These are phyloP conservation scores for Hevea brasiliensis DNA, from an alignment of 345 rosid genomes.

Conservation along the genomic window DNA sequence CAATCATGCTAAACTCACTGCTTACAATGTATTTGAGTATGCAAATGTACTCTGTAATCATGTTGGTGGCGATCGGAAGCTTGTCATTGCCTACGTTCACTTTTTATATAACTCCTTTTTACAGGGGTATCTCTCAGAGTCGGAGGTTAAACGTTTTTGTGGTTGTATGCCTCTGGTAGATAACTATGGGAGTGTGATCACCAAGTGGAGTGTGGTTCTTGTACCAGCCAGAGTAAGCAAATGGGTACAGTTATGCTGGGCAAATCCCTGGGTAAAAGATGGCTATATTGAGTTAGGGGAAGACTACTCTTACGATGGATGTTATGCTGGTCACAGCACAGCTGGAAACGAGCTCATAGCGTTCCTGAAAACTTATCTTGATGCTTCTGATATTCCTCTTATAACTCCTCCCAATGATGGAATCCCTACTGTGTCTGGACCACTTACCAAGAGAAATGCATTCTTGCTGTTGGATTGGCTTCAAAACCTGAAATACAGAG, in stretches of 20 bases:
- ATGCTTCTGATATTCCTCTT: slow-evolving; percentile 52
- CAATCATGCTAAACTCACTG: slow-evolving; percentile 9
- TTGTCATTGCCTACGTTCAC: slow-evolving; percentile 50
- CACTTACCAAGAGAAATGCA: slow-evolving; percentile 52
- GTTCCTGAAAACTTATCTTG: slow-evolving; percentile 36
- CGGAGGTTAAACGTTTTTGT: slow-evolving; percentile 32
- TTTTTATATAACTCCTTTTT: slow-evolving; percentile 49
- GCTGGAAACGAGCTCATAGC: slow-evolving; percentile 30
- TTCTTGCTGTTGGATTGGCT: slow-evolving; percentile 68
- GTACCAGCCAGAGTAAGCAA: slow-evolving; percentile 67
- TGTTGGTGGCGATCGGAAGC: slow-evolving; percentile 34
- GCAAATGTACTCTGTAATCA: slow-evolving; percentile 23
- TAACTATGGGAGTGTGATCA: slow-evolving; percentile 39
- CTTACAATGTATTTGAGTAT: slow-evolving; percentile 28
- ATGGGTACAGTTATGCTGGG: slow-evolving; percentile 53
- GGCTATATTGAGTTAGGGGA: slow-evolving; percentile 51
- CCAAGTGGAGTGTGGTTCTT: slow-evolving; percentile 37
- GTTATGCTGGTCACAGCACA: slow-evolving; percentile 44
- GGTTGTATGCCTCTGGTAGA: slow-evolving; percentile 55
- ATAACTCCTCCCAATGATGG: slow-evolving; percentile 55
- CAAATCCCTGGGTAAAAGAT: slow-evolving; percentile 53
- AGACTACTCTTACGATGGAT: slow-evolving; percentile 41
- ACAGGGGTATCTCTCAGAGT: slow-evolving; percentile 19
- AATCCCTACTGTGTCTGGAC: slow-evolving; percentile 48
- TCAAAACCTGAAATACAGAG: background rate